A percentile compares a stretch with the other conserved stretches of the same genome.
phyloP scores from a whole-genome alignment of 768 basidiomycete species.

The Strobilomyces echinocephalus region DNA sequence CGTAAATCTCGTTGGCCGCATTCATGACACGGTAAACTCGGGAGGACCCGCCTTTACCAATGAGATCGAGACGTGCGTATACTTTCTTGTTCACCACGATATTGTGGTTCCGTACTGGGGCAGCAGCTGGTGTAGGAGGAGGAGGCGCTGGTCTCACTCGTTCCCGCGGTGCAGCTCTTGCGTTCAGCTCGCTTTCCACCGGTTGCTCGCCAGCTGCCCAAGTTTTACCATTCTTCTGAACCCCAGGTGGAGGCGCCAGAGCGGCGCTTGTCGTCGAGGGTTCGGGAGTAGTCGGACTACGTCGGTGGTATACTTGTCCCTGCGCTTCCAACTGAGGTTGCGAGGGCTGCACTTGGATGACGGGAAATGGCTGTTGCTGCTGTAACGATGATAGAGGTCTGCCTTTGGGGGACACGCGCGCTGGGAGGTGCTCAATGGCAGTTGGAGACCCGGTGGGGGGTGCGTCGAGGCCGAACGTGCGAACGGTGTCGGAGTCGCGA shows the following conservation, averaged over 20 bases:
- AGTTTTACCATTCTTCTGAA: constrained; percentile 34
- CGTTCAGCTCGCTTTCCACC: constrained; percentile 34
- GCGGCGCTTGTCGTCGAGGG: constrained; percentile 40
- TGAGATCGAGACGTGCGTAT: constrained; percentile 81
- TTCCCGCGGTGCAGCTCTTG: constrained; percentile 24
- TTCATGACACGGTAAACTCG: constrained; percentile 90
- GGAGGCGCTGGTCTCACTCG: constrained; percentile 33
- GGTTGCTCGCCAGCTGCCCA: constrained; percentile 46
- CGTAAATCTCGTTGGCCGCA: constrained; percentile 70
- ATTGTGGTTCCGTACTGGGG: constrained; percentile 38
- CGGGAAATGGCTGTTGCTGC: constrained; percentile 26
- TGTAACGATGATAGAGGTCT: constrained; percentile 19
- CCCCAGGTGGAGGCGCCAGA: constrained; percentile 14
- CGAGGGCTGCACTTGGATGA: constrained; percentile 22
- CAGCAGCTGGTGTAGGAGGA: constrained; percentile 25
- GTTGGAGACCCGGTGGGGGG: constrained; percentile 51
- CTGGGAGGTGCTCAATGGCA: constrained; percentile 39
- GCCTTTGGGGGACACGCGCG: constrained; percentile 29
- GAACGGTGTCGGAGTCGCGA: constrained; percentile 74
- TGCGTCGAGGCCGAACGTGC: constrained; percentile 39
- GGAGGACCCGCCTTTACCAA: constrained; percentile 94
- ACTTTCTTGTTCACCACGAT: constrained; percentile 60
- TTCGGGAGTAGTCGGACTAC: constrained; percentile 70
- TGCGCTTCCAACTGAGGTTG: constrained; percentile 19
- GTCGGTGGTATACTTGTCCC: constrained; percentile 45